These are phyloP conservation scores for Selaginella moellendorffii DNA, from an alignment of 75 land plant species.

Conservation along the genomic window DNA sequence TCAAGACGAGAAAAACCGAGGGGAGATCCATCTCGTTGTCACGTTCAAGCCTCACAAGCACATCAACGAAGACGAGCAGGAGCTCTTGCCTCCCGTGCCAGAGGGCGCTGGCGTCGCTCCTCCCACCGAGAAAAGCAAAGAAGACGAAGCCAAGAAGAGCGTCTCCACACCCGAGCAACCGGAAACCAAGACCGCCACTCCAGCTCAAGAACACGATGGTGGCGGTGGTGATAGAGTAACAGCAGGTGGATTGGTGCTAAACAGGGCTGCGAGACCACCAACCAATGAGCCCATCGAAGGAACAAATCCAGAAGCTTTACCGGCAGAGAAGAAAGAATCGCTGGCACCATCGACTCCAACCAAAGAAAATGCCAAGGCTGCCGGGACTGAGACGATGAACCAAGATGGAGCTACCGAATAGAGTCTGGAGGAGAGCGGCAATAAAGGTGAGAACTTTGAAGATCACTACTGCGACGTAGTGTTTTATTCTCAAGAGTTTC, in stretches of 20 bases:
- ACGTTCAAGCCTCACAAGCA: slow-evolving; percentile 19
- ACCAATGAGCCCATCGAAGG: not conserved
- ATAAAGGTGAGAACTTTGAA: no score
- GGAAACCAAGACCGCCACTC: not conserved
- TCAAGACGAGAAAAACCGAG: slow-evolving; percentile 10
- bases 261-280: not conserved
- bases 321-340: no score
- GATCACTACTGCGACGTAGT: no score
- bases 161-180: not conserved
- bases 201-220: not conserved
- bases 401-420: no score
- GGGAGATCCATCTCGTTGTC: slow-evolving; percentile 13
- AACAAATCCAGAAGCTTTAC: no score
- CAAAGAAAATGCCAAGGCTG: no score
- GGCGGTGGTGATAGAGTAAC: not conserved
- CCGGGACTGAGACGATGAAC: no score
- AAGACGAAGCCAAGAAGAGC: not conserved
- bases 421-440: no score
- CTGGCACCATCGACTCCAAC: no score
- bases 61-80: not conserved
- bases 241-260: not conserved
- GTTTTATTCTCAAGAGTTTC: no score
- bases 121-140: not conserved
- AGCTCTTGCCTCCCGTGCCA: not conserved
- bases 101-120: not conserved